These are phyloP conservation scores for Phytophthora kernoviae DNA, from an alignment of 352 stramenopile genomes.

Conservation along the genomic window DNA sequence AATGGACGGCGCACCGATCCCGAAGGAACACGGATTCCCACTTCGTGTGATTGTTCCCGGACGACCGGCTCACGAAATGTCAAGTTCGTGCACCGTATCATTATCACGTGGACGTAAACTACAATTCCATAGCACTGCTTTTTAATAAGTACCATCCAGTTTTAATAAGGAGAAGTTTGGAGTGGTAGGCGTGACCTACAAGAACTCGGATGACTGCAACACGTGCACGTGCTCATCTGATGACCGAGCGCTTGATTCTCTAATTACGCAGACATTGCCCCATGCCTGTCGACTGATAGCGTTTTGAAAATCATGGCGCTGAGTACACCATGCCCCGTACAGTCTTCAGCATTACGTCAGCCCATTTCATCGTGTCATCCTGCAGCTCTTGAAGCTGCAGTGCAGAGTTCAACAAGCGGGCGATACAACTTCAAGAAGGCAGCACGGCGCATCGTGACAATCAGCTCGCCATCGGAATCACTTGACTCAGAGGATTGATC, in stretches of 20 bases:
- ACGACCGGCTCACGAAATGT: conserved; percentile 90
- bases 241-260: no score
- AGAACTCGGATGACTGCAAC: no score
- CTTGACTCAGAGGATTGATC: not conserved
- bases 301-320: not conserved
- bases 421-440: conserved; percentile 22
- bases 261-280: no score
- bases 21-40: conserved; percentile 94
- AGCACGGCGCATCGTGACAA: conserved; percentile 33
- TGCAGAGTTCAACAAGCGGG: conserved; percentile 13
- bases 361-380: conserved; percentile 19
- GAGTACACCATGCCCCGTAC: conserved; percentile 17
- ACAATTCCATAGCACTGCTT: no score
- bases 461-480: conserved; percentile 8
- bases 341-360: conserved; percentile 24
- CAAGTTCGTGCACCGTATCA: conserved; percentile 93
- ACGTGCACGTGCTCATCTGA: no score
- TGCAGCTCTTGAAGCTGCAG: conserved; percentile 11
- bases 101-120: conserved; percentile 26
- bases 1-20: conserved; percentile 91
- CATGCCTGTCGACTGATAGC: no score
- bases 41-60: conserved; percentile 92
- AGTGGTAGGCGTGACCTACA: not conserved
- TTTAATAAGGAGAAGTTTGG: no score
- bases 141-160: no score